Evolutionary conservation across 2,329 filamentous ascomycete species (phyloP).

Genomic region (Arthrobotrys musiformis): DNA sequence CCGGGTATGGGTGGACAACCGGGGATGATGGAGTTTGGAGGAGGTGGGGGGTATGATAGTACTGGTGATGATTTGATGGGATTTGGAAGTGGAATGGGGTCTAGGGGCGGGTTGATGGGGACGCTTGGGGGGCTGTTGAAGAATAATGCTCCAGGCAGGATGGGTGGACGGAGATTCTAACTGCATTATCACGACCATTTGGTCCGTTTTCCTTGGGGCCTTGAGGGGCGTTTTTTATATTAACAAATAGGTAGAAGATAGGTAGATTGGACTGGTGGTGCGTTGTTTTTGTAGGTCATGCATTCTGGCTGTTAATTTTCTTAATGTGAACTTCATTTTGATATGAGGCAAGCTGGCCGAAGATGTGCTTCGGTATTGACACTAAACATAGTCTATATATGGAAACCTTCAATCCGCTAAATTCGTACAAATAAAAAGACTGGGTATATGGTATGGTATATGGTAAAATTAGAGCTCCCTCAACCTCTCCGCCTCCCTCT

Average conservation of each 20-base stretch:
- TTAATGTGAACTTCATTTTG: neutral
- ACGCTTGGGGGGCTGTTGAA: conserved; percentile 80
- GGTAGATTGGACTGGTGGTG: neutral
- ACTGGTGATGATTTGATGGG: conserved; percentile 32
- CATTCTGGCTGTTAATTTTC: neutral
- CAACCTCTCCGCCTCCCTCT: conserved; percentile 27
- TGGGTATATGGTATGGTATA: neutral
- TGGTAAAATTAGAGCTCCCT: conserved; percentile 1
- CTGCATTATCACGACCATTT: no score
- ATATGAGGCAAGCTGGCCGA: no score
- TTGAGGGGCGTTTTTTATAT: neutral
- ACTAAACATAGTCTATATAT: no score
- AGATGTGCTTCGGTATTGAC: no score
- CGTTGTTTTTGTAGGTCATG: no score
- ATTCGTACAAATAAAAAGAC: neutral
- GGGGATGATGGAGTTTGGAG: conserved; percentile 42
- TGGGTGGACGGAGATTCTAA: conserved; percentile 84
- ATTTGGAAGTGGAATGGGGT: conserved; percentile 76
- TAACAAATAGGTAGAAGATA: neutral
- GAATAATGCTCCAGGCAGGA: conserved; percentile 77
- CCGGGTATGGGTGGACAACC: conserved; percentile 11
- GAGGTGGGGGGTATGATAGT: conserved; percentile 46
- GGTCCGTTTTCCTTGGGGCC: no score
- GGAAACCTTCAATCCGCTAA: no score
- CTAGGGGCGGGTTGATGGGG: conserved; percentile 73